Conservation (phyloP, 176 grass and related monocot species). For the Alloteropsis semialata region DNA sequence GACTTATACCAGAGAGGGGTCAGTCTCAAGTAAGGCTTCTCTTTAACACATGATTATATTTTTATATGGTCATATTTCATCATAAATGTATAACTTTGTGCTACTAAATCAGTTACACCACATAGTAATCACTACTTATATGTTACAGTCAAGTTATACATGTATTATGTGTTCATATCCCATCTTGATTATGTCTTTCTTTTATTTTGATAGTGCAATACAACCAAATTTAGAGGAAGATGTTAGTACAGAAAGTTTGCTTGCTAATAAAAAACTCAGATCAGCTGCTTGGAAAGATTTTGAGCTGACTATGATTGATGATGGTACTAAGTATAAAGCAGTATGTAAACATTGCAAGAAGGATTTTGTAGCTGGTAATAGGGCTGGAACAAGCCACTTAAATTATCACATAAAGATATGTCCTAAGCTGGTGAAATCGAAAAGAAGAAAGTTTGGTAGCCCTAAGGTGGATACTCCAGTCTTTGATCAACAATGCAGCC, state of each 20-base stretch:
- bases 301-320: background rate
- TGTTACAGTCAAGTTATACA: background rate
- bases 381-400: background rate
- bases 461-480: background rate
- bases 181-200: background rate
- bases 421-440: background rate
- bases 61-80: too few relatives aligned
- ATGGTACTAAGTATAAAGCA: background rate
- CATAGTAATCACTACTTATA: too few relatives aligned
- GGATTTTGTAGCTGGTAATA: background rate
- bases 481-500: constrained; percentile 15
- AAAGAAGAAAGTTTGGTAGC: background rate
- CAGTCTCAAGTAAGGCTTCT: background rate
- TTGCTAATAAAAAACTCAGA: background rate
- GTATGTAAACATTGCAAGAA: background rate
- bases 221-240: background rate
- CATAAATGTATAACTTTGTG: too few relatives aligned
- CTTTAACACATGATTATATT: background rate
- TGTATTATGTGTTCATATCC: background rate
- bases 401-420: background rate
- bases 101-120: too few relatives aligned
- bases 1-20: background rate
- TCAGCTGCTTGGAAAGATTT: background rate
- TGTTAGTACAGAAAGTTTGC: background rate
- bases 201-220: background rate